Conservation (phyloP, 768 basidiomycete genomes). For the Cystofilobasidium macerans region DNA sequence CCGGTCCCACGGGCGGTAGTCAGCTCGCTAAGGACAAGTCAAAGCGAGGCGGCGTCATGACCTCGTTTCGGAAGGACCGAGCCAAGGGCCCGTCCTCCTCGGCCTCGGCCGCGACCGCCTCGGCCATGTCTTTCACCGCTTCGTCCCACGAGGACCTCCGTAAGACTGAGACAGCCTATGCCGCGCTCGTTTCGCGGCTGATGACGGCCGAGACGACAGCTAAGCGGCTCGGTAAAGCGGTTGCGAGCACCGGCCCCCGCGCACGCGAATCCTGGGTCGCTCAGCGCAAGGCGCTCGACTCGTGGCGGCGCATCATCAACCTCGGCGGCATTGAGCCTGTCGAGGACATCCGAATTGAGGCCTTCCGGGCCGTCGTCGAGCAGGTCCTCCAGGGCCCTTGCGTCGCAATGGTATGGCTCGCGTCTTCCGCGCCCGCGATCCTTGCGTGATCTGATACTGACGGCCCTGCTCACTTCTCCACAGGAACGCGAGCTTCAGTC, state of each 20-base stretch:
- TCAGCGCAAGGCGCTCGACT: slow-evolving; percentile 29
- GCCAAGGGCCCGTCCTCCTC: neutral
- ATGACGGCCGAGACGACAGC: slow-evolving; percentile 18
- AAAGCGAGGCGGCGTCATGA: neutral
- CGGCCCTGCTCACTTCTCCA: neutral
- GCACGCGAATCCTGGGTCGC: slow-evolving; percentile 33
- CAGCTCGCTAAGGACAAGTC: neutral
- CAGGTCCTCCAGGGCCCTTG: slow-evolving; percentile 30
- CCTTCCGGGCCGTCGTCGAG: slow-evolving; percentile 32
- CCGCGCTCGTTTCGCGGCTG: slow-evolving; percentile 13
- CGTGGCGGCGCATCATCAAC: slow-evolving; percentile 33
- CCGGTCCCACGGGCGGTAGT: slow-evolving; percentile 10
- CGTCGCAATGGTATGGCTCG: slow-evolving; percentile 32
- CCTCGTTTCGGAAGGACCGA: slow-evolving; percentile 35
- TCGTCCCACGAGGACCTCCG: slow-evolving; percentile 6
- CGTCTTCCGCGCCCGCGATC: too few relatives aligned
- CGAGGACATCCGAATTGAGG: slow-evolving; percentile 33
- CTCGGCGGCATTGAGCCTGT: slow-evolving; percentile 33
- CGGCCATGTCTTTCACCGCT: slow-evolving; percentile 17
- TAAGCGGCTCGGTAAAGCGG: slow-evolving; percentile 33
- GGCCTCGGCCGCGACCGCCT: neutral
- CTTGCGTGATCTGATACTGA: too few relatives aligned
- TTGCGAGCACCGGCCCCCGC: slow-evolving; percentile 31
- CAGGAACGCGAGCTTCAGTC: slow-evolving; percentile 35
- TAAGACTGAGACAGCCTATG: slow-evolving; percentile 20